Base-by-base conservation (phyloP, 306 rosid species). In the Potentilla sterilis region DNA sequence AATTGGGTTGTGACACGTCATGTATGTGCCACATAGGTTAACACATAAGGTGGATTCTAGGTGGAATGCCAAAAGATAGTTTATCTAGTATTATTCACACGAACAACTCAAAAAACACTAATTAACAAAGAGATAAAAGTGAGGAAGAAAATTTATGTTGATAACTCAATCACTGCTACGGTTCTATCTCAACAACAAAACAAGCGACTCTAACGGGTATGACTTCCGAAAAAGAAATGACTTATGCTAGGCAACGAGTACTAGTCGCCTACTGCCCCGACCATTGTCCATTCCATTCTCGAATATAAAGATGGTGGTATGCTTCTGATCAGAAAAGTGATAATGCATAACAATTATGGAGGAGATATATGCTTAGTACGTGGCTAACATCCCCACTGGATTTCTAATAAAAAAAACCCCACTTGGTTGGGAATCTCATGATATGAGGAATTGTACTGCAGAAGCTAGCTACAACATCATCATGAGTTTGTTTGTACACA, bases 371-470 rank as follows among this genome's bases (percentile, higher is more conserved):
- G 46, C 61, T 16, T 6, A 49, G 55, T 47, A 28, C 28, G 28
- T 28, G 15, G 49, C 65, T 28, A 35, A 12, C 37, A 70, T 18
- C 19, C 55, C 62, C 24, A 70, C 61, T 48, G 24, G 41, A 6
- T 9, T 16, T 69, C 57, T 16, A 51, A 51, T 51, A 2, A 51
- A 51, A 51, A 15, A 14, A 3, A 13, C 16, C 35, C 63, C 35
- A 57, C 63, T 57, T 22, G 62, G 24, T 47, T 28, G 22, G 73
- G 34, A 70, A 70, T 35, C 73, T 68, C 18, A 70, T 70, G 44
- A 18, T 70, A 4, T 48, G 19, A 70, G 24, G 69, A 32, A 37
- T 16, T 37, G 69, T 35, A 57, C 32, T 64, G 46, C 44, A 37
- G 11, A 64, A 51, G 28, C 61, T 22, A 35, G 18, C 63, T 57